These are phyloP conservation scores for Astrocystis sublimbata DNA, from an alignment of 495 filamentous ascomycete species.

Conservation along the genomic window DNA sequence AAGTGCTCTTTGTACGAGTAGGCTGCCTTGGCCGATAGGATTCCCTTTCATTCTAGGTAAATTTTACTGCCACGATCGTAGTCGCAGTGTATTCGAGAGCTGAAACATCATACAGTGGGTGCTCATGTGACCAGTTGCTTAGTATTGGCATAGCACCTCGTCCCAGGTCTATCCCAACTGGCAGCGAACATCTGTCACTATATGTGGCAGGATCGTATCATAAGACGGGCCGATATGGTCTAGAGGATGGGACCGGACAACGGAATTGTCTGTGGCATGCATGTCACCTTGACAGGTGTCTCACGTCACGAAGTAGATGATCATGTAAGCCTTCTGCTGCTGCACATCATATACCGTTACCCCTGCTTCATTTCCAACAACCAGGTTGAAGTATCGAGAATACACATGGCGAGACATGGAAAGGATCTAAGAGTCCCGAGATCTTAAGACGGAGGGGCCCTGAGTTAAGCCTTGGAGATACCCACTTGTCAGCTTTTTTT, in stretches of 20 bases:
- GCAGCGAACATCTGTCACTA: neutral
- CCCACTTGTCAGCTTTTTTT: constrained; percentile 1
- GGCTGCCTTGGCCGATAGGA: neutral
- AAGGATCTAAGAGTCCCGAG: neutral
- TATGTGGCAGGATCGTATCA: neutral
- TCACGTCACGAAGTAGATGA: neutral
- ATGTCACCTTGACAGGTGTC: neutral
- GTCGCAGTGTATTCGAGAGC: neutral
- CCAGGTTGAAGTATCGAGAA: no score
- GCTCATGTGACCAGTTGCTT: neutral
- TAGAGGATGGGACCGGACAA: neutral
- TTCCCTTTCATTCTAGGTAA: neutral
- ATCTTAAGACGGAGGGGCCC: neutral
- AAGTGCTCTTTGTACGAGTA: neutral
- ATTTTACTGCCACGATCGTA: neutral
- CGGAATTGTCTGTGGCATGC: neutral
- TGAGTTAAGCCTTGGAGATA: neutral
- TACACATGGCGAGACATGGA: neutral
- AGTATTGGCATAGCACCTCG: neutral
- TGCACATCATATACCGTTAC: no score
- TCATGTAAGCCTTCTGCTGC: neutral
- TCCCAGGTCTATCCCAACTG: neutral
- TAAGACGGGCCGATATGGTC: neutral
- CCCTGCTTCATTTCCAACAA: constrained; percentile 10
- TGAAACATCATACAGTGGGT: neutral